Percentiles rank a stretch among this genome's conserved stretches.
These are phyloP conservation scores for Prunus persica DNA, from an alignment of 306 rosid genomes.

Conservation along the genomic window Prunus_persica_NCBIv2 NC_034010.1:25887501-25888000, in stretches of 20 bases:
- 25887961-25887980: slow-evolving; percentile 53
- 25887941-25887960: slow-evolving; percentile 53
- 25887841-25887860: slow-evolving; percentile 92
- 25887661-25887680: neutral
- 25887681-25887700: neutral
- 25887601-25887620: neutral
- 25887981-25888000: slow-evolving; percentile 70
- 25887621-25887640: neutral
- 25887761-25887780: slow-evolving; percentile 43
- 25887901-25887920: slow-evolving; percentile 82
- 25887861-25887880: slow-evolving; percentile 81
- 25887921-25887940: slow-evolving; percentile 56
- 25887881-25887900: slow-evolving; percentile 66
- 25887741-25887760: neutral
- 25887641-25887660: neutral
- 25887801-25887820: slow-evolving; percentile 64
- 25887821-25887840: slow-evolving; percentile 70
- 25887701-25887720: neutral
- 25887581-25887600: neutral
- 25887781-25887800: slow-evolving; percentile 68
- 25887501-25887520: accelerated
- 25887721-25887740: neutral
- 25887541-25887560: too few relatives aligned
- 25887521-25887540: accelerated
- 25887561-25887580: too few relatives aligned